Conservation (phyloP, 768 basidiomycete species). For the Suillus paluster region DNA sequence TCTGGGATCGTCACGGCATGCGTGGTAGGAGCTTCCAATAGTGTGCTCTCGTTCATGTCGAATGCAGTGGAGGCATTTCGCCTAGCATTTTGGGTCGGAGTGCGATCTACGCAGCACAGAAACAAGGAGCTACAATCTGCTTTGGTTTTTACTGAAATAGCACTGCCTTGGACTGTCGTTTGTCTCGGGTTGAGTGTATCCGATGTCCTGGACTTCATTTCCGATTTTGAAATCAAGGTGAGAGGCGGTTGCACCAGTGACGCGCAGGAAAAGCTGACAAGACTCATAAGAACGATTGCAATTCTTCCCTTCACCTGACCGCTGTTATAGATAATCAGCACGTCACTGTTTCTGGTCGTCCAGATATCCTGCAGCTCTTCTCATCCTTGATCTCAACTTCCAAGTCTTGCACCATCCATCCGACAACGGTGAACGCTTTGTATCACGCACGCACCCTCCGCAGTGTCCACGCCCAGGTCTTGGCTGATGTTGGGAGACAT, state of each 20-base stretch:
- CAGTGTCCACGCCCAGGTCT: constrained; percentile 43
- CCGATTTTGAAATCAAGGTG: constrained; percentile 28
- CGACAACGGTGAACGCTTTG: constrained; percentile 51
- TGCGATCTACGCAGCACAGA: constrained; percentile 44
- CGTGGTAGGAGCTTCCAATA: constrained; percentile 50
- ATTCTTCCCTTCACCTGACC: constrained; percentile 47
- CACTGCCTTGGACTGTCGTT: constrained; percentile 51
- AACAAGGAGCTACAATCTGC: constrained; percentile 17
- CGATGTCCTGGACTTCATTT: constrained; percentile 30
- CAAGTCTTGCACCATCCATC: constrained; percentile 39
- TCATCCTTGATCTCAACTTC: constrained; percentile 35
- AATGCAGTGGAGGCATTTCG: constrained; percentile 53
- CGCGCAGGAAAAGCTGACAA: background rate
- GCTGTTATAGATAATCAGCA: constrained; percentile 51
- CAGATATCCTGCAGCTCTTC: constrained; percentile 52
- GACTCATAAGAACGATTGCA: background rate
- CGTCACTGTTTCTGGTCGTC: constrained; percentile 63
- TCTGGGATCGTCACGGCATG: constrained; percentile 60
- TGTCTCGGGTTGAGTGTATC: constrained; percentile 38
- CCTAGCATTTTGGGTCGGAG: constrained; percentile 55
- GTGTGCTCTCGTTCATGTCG: constrained; percentile 45
- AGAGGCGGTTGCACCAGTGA: background rate
- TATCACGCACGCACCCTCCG: constrained; percentile 51
- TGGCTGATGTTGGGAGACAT: constrained; percentile 48
- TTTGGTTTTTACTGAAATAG: constrained; percentile 8